Conservation (phyloP, 1,284 basidiomycete genomes). For the Coniferiporia weirii region DNA sequence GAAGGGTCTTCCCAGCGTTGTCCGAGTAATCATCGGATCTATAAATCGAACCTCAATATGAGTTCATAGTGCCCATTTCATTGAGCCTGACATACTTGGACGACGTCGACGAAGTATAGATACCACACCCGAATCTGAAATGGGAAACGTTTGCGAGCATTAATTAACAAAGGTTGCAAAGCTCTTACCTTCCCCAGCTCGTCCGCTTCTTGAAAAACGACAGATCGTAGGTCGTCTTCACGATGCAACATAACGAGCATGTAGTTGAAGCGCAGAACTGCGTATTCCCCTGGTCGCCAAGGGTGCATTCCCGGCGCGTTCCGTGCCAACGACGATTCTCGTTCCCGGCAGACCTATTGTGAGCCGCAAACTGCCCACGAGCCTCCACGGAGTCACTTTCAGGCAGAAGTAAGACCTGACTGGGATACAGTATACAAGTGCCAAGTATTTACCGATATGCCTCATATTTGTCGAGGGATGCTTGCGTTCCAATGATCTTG, state of each 20-base stretch:
- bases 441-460: conserved; percentile 45
- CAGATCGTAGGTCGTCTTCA: conserved; percentile 55
- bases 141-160: neutral
- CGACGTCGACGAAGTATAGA: conserved; percentile 55
- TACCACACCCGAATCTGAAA: conserved; percentile 52
- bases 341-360: conserved; percentile 52
- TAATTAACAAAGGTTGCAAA: neutral
- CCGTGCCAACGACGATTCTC: conserved; percentile 59
- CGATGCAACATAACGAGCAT: conserved; percentile 55
- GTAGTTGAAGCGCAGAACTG: conserved; percentile 46
- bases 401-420: conserved; percentile 3
- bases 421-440: neutral
- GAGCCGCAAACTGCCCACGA: conserved; percentile 47
- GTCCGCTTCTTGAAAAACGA: conserved; percentile 58
- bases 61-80: neutral
- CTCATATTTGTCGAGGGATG: conserved; percentile 47
- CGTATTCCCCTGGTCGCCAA: conserved; percentile 55
- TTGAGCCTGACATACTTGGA: conserved; percentile 42
- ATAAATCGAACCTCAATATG: neutral
- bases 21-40: conserved; percentile 61
- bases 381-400: conserved; percentile 46
- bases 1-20: conserved; percentile 42
- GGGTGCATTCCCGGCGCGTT: conserved; percentile 45
- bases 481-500: conserved; percentile 48
- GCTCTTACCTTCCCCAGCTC: conserved; percentile 50